Evolutionary conservation across 345 rosid genomes (phyloP).

Genomic region (Schrenkiella parvula): DNA sequence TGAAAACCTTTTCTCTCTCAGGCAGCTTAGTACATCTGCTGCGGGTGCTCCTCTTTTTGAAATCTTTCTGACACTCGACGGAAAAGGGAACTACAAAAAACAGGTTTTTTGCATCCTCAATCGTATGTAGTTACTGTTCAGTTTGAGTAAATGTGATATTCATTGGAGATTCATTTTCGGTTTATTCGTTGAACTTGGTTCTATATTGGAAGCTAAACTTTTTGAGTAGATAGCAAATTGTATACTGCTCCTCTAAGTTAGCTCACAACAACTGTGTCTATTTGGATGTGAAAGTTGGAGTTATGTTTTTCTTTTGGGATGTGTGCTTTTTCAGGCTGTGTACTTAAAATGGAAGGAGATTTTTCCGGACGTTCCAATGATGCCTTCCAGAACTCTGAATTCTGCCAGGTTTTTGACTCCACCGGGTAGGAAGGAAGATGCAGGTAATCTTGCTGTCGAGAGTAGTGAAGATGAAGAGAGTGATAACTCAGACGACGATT

Average conservation of each 20-base stretch:
- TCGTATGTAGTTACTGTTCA: neutral
- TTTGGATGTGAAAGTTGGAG: neutral
- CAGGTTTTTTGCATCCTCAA: slow-evolving; percentile 50
- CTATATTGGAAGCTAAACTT: neutral
- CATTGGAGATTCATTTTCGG: neutral
- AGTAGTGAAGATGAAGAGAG: slow-evolving; percentile 60
- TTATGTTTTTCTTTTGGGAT: neutral
- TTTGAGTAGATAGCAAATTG: slow-evolving; percentile 8
- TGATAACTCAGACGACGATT: slow-evolving; percentile 56
- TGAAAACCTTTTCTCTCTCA: slow-evolving; percentile 34
- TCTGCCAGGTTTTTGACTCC: slow-evolving; percentile 41
- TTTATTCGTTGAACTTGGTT: neutral
- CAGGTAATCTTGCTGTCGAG: slow-evolving; percentile 45
- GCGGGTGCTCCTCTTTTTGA: slow-evolving; percentile 78
- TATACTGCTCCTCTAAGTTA: neutral
- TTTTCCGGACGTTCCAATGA: slow-evolving; percentile 41
- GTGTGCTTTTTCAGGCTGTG: slow-evolving; percentile 57
- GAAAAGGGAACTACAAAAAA: slow-evolving; percentile 71
- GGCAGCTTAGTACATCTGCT: slow-evolving; percentile 76
- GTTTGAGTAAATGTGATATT: neutral
- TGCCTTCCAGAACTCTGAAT: slow-evolving; percentile 41
- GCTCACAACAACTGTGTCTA: neutral
- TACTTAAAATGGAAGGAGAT: slow-evolving; percentile 61
- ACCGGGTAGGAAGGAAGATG: slow-evolving; percentile 51
- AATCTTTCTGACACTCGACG: slow-evolving; percentile 62